phyloP scores from a whole-genome alignment of 2,329 filamentous ascomycete species.

The Phaeophleospora eucalypticola region DNA sequence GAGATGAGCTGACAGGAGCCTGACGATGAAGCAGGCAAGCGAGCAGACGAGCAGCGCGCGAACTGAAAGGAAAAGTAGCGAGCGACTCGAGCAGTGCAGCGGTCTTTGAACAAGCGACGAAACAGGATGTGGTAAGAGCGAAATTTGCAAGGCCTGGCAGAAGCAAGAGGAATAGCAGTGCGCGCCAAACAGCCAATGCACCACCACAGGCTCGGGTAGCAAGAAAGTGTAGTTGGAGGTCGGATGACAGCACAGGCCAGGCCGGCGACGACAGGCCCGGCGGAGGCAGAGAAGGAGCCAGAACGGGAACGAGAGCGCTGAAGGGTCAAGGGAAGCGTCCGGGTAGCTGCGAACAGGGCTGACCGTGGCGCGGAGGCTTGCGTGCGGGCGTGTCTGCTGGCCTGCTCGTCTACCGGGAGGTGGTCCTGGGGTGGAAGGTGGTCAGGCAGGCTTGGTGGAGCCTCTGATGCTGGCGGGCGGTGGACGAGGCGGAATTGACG shows the following conservation, averaged over 20 bases:
- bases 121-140: constrained; percentile 15
- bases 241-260: too few species aligned
- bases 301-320: too few species aligned
- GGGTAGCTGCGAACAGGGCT: constrained; percentile 17
- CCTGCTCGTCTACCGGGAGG: too few species aligned
- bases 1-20: not conserved
- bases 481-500: too few species aligned
- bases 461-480: too few species aligned
- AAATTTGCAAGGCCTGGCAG: constrained; percentile 12
- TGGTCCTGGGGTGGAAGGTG: too few species aligned
- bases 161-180: constrained; percentile 15
- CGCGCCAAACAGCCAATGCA: constrained; percentile 20
- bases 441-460: too few species aligned
- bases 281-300: too few species aligned
- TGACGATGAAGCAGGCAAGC: constrained; percentile 2
- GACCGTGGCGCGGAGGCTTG: constrained; percentile 20
- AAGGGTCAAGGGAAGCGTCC: too few species aligned
- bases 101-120: constrained; percentile 23
- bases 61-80: constrained; percentile 16
- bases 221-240: constrained; percentile 14
- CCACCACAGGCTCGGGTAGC: constrained; percentile 20
- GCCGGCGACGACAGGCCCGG: too few species aligned
- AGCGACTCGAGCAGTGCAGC: constrained; percentile 16
- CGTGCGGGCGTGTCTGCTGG: too few species aligned
- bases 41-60: not conserved